Evolutionary conservation across 148 eudicot species (phyloP), one percentile per base, ranked within the genome.

Genomic region (Hydrangea macrophylla): DNA sequence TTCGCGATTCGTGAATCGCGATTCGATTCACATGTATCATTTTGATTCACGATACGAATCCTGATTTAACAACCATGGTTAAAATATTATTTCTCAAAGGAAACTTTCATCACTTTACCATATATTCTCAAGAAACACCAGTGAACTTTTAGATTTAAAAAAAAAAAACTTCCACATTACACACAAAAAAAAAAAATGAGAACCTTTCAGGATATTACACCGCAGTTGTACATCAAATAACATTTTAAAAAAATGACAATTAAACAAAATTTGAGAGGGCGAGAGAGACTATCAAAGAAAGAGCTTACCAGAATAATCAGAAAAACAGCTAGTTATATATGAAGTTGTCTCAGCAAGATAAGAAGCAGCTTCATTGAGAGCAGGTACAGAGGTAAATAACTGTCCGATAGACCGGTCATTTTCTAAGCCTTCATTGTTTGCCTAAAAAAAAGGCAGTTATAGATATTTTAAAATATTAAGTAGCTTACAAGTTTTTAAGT

Each of bases 311-410:
- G 94, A 73, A 72, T 68, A 73, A 73, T 74, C 84, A 55, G 84
- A 69, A 62, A 86, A 86, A 74, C 98, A 88, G 56, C 89, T 76
- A 53, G 92, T 84, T 70, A 90, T 37, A 45, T 65, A 83, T 37
- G 93, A 81, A 27, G 94, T 90, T 44, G 92, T 86, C 76, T 88
- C 94, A 11, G 85, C 82, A 17, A 90, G 72, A 88, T 85, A 88
- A n/a, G 92, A 83, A 72, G 92, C 92, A 66, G 92, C 96, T 40
- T 76, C 95, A 54, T 75, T 80, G 53, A 93, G 84, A 79, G 86
- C 74, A 18, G 95, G 98, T 67, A 88, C 82, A 23, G 95, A 81
- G 64, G 87, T 70, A 78, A 90, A 83, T 18, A 88, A 69, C 68
- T 73, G 88, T 61, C 88, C 83, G 54, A 76, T 76, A 40, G 82